Conservation (phyloP, 2,329 filamentous ascomycete species). For the Gremmenia infestans region DNA sequence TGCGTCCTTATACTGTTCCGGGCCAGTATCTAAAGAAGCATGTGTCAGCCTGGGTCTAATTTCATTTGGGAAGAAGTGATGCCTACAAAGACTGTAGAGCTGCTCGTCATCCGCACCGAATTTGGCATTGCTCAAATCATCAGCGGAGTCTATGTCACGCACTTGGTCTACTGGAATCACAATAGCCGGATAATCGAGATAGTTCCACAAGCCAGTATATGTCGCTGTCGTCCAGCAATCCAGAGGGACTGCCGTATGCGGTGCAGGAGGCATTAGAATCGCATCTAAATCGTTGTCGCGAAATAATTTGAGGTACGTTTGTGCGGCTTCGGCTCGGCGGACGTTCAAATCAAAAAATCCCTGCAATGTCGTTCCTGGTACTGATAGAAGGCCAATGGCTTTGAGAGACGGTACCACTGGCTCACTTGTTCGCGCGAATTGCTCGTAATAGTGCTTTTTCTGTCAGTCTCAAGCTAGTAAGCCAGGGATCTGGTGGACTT, state of each 20-base stretch:
- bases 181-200: constrained; percentile 49
- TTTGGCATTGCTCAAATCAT: constrained; percentile 25
- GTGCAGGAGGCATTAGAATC: constrained; percentile 46
- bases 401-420: constrained; percentile 45
- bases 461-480: constrained; percentile 43
- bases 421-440: constrained; percentile 43
- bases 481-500: constrained; percentile 21
- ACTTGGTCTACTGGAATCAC: constrained; percentile 44
- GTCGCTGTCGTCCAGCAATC: constrained; percentile 43
- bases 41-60: constrained; percentile 8
- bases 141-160: constrained; percentile 20
- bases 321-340: constrained; percentile 23
- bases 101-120: constrained; percentile 23
- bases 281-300: constrained; percentile 39
- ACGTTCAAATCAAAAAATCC: constrained; percentile 26
- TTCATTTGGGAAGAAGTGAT: constrained; percentile 1
- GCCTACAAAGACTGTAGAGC: constrained; percentile 26
- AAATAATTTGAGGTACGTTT: constrained; percentile 25
- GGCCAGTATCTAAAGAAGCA: constrained; percentile 28
- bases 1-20: constrained; percentile 25
- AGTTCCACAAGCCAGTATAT: constrained; percentile 53
- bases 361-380: constrained; percentile 16
- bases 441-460: constrained; percentile 40
- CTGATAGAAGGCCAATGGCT: constrained; percentile 29
- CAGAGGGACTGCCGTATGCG: constrained; percentile 44